Percentiles rank a stretch among this genome's conserved stretches.
These are phyloP conservation scores for Naganishia friedmannii DNA, from an alignment of 768 basidiomycete species.

Conservation along the genomic window DNA sequence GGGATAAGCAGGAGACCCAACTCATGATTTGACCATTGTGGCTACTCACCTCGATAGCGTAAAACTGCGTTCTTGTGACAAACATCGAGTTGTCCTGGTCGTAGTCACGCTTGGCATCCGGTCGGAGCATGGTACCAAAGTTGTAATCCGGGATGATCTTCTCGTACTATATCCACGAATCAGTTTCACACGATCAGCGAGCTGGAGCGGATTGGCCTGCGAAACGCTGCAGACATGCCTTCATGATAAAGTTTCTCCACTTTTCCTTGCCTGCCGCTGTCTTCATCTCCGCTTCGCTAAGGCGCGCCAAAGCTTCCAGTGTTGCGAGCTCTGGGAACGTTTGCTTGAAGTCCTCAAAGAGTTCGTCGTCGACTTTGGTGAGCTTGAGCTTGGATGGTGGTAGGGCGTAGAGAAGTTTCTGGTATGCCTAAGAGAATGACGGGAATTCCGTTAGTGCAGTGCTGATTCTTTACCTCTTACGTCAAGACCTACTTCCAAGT, in stretches of 20 bases:
- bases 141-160: conserved; percentile 88
- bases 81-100: conserved; percentile 90
- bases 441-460: neutral
- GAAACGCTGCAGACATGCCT: conserved; percentile 33
- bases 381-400: conserved; percentile 71
- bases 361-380: conserved; percentile 87
- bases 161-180: conserved; percentile 62
- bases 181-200: neutral
- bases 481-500: conserved; percentile 69
- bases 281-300: conserved; percentile 94
- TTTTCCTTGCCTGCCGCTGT: conserved; percentile 76
- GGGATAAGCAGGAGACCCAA: neutral
- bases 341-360: conserved; percentile 70
- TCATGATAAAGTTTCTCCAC: conserved; percentile 82
- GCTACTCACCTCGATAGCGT: conserved; percentile 79
- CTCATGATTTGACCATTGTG: too few species aligned
- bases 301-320: conserved; percentile 55
- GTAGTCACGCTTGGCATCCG: conserved; percentile 75
- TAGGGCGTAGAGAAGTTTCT: conserved; percentile 83
- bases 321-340: conserved; percentile 73
- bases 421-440: conserved; percentile 70
- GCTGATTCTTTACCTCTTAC: too few species aligned
- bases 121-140: conserved; percentile 90
- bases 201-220: neutral
- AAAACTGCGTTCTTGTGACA: conserved; percentile 73